phyloP scores from a whole-genome alignment of 108 stramenopile genomes.

The Skeletonema grethae region DNA sequence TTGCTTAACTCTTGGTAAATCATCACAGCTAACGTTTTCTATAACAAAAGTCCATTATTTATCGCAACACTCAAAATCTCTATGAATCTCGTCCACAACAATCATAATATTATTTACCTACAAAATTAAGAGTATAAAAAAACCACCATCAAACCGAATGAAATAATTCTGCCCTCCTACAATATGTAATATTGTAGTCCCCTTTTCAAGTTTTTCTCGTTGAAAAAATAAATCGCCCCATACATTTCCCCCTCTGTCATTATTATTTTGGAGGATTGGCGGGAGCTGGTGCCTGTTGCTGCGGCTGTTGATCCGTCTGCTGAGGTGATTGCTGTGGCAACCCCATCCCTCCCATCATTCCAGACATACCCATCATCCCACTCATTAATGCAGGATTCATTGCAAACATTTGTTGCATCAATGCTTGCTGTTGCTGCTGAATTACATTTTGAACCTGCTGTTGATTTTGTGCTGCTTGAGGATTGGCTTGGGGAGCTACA shows the following conservation, averaged over 20 bases:
- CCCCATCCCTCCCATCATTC: slow-evolving; percentile 14
- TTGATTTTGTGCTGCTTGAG: slow-evolving; percentile 15
- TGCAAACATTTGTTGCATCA: slow-evolving; percentile 38
- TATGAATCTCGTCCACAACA: neutral
- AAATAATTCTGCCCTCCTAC: neutral
- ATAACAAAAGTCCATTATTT: neutral
- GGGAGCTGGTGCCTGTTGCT: slow-evolving; percentile 3
- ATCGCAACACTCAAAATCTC: neutral
- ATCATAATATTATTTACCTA: neutral
- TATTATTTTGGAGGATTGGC: neutral
- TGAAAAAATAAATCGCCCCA: neutral
- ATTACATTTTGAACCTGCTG: slow-evolving; percentile 2
- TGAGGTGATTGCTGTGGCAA: slow-evolving; percentile 12
- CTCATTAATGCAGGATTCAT: slow-evolving; percentile 11
- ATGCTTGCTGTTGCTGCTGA: slow-evolving; percentile 30
- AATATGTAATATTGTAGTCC: neutral
- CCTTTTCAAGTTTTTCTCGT: neutral
- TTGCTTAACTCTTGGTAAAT: neutral
- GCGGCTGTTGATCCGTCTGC: neutral
- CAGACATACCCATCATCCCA: slow-evolving; percentile 33
- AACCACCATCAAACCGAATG: neutral
- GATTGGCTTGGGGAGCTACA: slow-evolving; percentile 9
- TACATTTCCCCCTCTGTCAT: neutral
- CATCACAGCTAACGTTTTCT: neutral
- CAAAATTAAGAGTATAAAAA: neutral